Base-by-base conservation (phyloP, 108 stramenopile genomes). In the Seminavis robusta region DNA sequence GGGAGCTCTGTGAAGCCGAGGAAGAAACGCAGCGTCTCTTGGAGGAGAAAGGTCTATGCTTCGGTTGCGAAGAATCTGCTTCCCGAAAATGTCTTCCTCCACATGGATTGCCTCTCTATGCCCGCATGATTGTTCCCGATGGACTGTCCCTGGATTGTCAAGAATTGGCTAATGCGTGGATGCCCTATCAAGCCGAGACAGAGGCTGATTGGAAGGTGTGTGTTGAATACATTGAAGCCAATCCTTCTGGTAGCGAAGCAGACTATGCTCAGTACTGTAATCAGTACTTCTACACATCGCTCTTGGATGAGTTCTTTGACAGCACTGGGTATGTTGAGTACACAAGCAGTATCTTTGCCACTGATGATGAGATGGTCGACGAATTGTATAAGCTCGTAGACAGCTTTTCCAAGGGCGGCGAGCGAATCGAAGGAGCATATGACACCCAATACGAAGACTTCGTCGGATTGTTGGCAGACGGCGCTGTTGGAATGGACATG, bases 371-470 rank as follows among this genome's bases (percentile, higher is more conserved):
- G 20, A n/a, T n/a, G n/a, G n/a, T n/a, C n/a, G 67, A 76, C 16
- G 59, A 33, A 5, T 26, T 81, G 36, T 81, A 74, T 45, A 51
- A 77, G 2, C 28, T 34, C 16, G 56, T 57, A 3, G 49, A 57
- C 38, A 44, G 58, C 15, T 71, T 64, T 47, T 65, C 67, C 50
- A 37, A 44, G 19, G 70, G 59, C 31, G 53, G 42, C 2, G 38
- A 47, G 9, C 54, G 38, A 23, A 47, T 80, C 21, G 15, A 56
- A 1, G 79, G 66, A 42, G 74, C 61, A 25, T 81, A 74, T 30
- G 73, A 74, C 32, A 81, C 80, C 2, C 45, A 61, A 47, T 34
- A 67, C 21, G 69, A 77, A 50, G 48, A 59, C 43, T 81, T 81
- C 42, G 51, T 54, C 41, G 26, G 44, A 0, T 38, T 71, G 15